Evolutionary conservation across 2,329 filamentous ascomycete genomes (phyloP).

Genomic region (Penicillium sp.): DNA sequence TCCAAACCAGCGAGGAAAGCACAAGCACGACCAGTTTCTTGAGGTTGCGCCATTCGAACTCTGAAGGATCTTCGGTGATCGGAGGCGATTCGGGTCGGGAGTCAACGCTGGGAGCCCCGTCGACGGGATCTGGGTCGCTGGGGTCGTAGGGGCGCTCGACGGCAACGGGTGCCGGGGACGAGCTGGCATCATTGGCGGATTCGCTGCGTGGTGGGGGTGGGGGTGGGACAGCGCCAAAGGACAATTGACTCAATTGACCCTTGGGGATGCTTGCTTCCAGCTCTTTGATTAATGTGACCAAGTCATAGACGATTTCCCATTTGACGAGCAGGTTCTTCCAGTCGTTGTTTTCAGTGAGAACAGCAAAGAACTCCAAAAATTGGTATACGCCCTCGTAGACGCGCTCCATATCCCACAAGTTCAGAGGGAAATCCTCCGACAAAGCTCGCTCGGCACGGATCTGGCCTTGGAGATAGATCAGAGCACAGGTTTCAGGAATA

Average conservation of each 20-base stretch:
- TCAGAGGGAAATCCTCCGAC: slow-evolving; percentile 86
- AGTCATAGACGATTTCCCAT: slow-evolving; percentile 88
- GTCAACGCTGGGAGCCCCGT: slow-evolving; percentile 42
- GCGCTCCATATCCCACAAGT: slow-evolving; percentile 96
- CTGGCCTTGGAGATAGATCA: slow-evolving; percentile 90
- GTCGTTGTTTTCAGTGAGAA: slow-evolving; percentile 80
- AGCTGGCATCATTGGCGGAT: slow-evolving; percentile 31
- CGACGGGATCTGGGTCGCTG: slow-evolving; percentile 41
- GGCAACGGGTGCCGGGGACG: slow-evolving; percentile 43
- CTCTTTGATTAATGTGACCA: slow-evolving; percentile 82
- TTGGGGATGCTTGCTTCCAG: slow-evolving; percentile 87
- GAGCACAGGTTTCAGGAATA: slow-evolving; percentile 89
- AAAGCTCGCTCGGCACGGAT: slow-evolving; percentile 76
- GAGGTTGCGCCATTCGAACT: slow-evolving; percentile 76
- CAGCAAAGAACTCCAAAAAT: slow-evolving; percentile 90
- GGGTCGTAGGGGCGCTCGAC: slow-evolving; percentile 69
- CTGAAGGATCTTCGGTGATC: slow-evolving; percentile 62
- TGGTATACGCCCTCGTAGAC: slow-evolving; percentile 94
- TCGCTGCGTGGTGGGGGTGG: slow-evolving; percentile 31
- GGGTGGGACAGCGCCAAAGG: slow-evolving; percentile 28
- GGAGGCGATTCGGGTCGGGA: slow-evolving; percentile 51
- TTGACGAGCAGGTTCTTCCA: slow-evolving; percentile 84
- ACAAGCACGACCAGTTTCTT: slow-evolving; percentile 93
- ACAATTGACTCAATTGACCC: slow-evolving; percentile 61
- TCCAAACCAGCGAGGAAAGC: slow-evolving; percentile 84